phyloP scores from a whole-genome alignment of 345 rosid species.

The Carallia brachiata region DNA sequence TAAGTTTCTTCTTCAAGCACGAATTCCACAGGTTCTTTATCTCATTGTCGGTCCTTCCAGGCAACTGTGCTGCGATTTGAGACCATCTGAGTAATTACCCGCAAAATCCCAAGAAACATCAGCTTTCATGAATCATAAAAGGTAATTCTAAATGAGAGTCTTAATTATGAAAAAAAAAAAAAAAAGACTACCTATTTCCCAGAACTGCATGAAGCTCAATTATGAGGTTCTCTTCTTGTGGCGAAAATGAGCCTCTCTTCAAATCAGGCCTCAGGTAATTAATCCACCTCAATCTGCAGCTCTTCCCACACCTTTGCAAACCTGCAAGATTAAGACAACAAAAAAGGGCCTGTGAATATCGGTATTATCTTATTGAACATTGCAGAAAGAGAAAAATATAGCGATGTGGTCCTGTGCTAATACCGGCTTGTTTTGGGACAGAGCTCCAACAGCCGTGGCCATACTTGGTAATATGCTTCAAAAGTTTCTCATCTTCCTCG shows the following conservation, averaged over 20 bases:
- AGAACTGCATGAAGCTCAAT: constrained; percentile 91
- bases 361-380: background rate
- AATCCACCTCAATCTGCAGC: constrained; percentile 96
- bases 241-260: constrained; percentile 95
- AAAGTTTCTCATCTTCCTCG: constrained; percentile 95
- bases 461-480: constrained; percentile 74
- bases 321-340: constrained; percentile 41
- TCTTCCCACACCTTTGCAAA: constrained; percentile 91
- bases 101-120: background rate
- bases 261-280: constrained; percentile 96
- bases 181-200: constrained; percentile 62
- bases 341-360: background rate
- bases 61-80: constrained; percentile 38
- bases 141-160: background rate
- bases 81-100: constrained; percentile 26
- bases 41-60: constrained; percentile 37
- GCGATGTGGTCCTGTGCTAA: background rate
- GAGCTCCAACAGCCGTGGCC: constrained; percentile 99
- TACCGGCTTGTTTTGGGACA: constrained; percentile 97
- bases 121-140: background rate
- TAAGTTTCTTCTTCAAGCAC: constrained; percentile 35
- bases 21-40: constrained; percentile 39
- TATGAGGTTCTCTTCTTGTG: constrained; percentile 81
- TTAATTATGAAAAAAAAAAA: background rate
- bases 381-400: background rate